Evolutionary conservation across 257 asterid genomes (phyloP).

Genomic region (Haberlea rhodopensis): DNA sequence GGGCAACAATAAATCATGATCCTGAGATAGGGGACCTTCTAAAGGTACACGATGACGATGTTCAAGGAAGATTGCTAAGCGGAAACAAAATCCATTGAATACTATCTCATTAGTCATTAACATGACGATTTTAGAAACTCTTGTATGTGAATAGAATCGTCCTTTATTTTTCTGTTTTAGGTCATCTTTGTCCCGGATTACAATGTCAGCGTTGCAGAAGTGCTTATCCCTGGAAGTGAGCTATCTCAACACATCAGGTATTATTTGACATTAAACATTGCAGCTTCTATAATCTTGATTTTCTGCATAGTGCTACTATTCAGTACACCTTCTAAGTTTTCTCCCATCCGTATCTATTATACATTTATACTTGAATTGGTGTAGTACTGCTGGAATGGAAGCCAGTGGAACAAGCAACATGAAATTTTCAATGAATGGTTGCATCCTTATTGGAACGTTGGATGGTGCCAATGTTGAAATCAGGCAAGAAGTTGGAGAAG

Average conservation of each 20-base stretch:
- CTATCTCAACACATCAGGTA: slow-evolving; percentile 70
- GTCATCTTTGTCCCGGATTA: slow-evolving; percentile 64
- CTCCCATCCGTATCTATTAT: too few species aligned
- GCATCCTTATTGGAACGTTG: slow-evolving; percentile 56
- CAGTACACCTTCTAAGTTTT: background rate
- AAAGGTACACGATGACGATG: slow-evolving; percentile 37
- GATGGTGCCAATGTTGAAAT: slow-evolving; percentile 75
- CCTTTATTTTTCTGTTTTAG: slow-evolving; percentile 22
- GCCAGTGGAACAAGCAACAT: slow-evolving; percentile 73
- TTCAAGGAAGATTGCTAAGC: background rate
- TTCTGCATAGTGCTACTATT: background rate
- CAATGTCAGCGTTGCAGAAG: slow-evolving; percentile 66
- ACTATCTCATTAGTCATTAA: background rate
- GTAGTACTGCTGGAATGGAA: slow-evolving; percentile 71
- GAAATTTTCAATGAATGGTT: slow-evolving; percentile 65
- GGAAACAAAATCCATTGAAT: background rate
- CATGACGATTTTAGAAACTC: background rate
- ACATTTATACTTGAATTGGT: background rate
- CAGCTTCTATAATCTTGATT: background rate
- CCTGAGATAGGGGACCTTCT: slow-evolving; percentile 57
- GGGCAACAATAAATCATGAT: slow-evolving; percentile 55
- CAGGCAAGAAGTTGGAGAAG: slow-evolving; percentile 59
- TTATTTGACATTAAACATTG: background rate
- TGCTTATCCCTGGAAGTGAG: slow-evolving; percentile 66
- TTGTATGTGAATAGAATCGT: background rate